These are phyloP conservation scores for Pseudopyrenochaeta lycopersici DNA, from an alignment of 2,329 filamentous ascomycete genomes.

Conservation along the genomic window DNA sequence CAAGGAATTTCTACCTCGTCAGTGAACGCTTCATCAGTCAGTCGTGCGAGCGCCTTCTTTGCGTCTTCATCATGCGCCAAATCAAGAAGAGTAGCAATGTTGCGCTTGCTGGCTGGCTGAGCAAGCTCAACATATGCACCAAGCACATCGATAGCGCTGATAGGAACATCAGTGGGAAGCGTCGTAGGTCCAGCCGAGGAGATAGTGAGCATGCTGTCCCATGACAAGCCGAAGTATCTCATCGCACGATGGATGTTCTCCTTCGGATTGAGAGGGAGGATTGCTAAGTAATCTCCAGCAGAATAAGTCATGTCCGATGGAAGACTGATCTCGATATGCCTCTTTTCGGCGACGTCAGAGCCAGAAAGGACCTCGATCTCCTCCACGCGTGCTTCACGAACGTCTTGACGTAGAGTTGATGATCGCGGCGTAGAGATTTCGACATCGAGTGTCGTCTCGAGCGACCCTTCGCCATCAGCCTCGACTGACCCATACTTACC, in stretches of 20 bases:
- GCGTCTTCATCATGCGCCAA: conserved; percentile 59
- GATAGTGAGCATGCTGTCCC: conserved; percentile 74
- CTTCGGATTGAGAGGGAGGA: conserved; percentile 75
- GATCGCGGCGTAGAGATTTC: conserved; percentile 46
- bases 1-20: conserved; percentile 22
- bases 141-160: conserved; percentile 71
- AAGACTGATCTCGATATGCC: conserved; percentile 55
- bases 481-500: conserved; percentile 42
- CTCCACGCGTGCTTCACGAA: conserved; percentile 47
- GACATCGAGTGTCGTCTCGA: conserved; percentile 41
- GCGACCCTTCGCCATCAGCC: conserved; percentile 26
- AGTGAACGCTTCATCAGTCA: conserved; percentile 54
- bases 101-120: conserved; percentile 75
- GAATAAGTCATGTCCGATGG: conserved; percentile 67
- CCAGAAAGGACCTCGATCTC: conserved; percentile 41
- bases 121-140: conserved; percentile 76
- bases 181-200: conserved; percentile 68
- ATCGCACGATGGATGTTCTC: conserved; percentile 70
- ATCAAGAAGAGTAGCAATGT: conserved; percentile 61
- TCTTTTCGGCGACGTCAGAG: conserved; percentile 38
- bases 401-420: conserved; percentile 48
- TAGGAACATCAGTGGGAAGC: conserved; percentile 68
- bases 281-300: conserved; percentile 78
- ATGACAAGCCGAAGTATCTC: conserved; percentile 70
- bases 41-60: conserved; percentile 59